phyloP scores from a whole-genome alignment of 257 asterid genomes.

The Solanum gracilifrons region DNA sequence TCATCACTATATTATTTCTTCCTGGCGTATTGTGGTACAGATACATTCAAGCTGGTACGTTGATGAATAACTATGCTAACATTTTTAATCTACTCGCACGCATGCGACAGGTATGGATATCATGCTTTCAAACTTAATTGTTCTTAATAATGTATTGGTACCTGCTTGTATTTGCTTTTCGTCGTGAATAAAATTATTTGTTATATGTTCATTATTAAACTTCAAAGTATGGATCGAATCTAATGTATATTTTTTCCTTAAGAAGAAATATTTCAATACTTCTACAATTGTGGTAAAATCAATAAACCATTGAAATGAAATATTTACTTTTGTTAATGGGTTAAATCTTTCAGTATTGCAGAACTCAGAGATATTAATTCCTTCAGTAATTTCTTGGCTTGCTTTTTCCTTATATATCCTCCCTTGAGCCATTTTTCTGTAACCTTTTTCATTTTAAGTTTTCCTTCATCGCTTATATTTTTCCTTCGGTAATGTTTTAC shows the following conservation, averaged over 20 bases:
- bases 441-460: not conserved
- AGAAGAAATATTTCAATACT: not conserved
- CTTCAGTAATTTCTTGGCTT: too few species aligned
- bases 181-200: not conserved
- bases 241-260: not conserved
- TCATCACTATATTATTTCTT: not conserved
- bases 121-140: too few species aligned
- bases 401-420: not conserved
- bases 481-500: not conserved
- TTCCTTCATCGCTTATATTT: not conserved
- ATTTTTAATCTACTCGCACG: conserved; percentile 85
- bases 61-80: conserved; percentile 86
- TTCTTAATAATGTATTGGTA: not conserved
- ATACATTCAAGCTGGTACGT: conserved; percentile 48
- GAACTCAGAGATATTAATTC: not conserved
- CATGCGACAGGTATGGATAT: conserved; percentile 59
- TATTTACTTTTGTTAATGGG: not conserved
- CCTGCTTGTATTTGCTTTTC: not conserved
- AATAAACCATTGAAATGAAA: not conserved
- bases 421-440: not conserved
- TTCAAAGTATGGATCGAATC: not conserved
- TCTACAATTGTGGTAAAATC: not conserved
- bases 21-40: conserved; percentile 22
- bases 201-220: not conserved
- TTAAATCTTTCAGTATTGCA: not conserved